Conservation (phyloP, 2,329 filamentous ascomycete species). For the Penicillium brevicompactum region DNA sequence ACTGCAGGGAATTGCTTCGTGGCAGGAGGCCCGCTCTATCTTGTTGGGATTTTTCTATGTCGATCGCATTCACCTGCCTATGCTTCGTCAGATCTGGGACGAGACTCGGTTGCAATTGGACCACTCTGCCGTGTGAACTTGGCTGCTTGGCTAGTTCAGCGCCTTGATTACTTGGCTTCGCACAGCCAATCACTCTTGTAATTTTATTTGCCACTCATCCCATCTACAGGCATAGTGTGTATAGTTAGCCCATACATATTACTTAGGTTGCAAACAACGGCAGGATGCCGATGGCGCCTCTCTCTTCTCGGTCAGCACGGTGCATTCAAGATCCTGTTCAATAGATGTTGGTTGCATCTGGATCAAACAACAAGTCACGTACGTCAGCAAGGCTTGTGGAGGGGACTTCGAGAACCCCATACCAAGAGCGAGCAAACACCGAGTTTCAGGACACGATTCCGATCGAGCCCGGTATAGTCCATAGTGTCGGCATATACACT, state of each 20-base stretch:
- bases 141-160: neutral
- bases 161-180: neutral
- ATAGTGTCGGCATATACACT: neutral
- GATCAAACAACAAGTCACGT: neutral
- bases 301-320: neutral
- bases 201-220: neutral
- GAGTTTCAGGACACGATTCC: neutral
- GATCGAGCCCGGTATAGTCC: neutral
- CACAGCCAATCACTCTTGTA: neutral
- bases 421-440: neutral
- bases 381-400: neutral
- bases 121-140: constrained; percentile 10
- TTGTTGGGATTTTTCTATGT: constrained; percentile 40
- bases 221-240: neutral
- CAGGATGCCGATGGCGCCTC: neutral
- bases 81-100: constrained; percentile 36
- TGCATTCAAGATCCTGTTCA: too few species aligned
- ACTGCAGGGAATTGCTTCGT: constrained; percentile 31
- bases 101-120: constrained; percentile 28
- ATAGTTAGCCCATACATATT: neutral
- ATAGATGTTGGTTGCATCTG: too few species aligned
- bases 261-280: neutral
- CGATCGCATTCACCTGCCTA: constrained; percentile 35
- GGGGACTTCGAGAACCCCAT: neutral
- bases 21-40: constrained; percentile 36